Base-by-base conservation (phyloP, 129 eudicot species). In the Arctium minus region DNA sequence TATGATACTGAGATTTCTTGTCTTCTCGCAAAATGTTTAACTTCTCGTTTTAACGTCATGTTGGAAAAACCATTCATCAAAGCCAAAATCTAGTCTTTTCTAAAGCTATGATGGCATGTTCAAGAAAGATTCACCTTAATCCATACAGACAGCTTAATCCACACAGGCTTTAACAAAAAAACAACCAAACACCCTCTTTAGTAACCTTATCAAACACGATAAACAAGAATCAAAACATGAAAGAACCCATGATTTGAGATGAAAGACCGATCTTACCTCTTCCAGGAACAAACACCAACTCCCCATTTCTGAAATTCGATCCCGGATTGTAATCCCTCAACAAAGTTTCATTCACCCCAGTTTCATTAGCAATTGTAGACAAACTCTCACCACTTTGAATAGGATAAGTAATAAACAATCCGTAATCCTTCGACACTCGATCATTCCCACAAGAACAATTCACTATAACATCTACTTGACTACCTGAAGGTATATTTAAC, bases 361-460 rank as follows among this genome's bases (percentile, higher is more conserved):
- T 53, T 13, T 79, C 86, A 85, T 39, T 69, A 33, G 94, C 92
- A 42, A 94, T 67, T 4, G 88, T 79, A 39, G 90, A 80, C 86
- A 92, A 79, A 85, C 40, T 92, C 85, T 94, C 89, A 33, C 92
- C 93, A 30, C 73, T 74, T 18, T 85, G 78, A 71, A 94, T 82
- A 8, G 95, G 97, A 82, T 92, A 94, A 8, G 94, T 90, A 6
- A 89, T 71, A 38, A 92, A 92, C 86, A 94, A 79, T 69, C 97
- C 97, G 72, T 94, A 94, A 81, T 82, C 91, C 75, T 82, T 86
- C 1, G 93, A 87, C 15, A 90, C 96, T 32, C 37, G 56, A 17
- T 88, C 40, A 85, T 88, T 60, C 74, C 96, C 97, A 83, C 98
- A 94, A 18, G 93, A 86, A 72, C 98, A 94, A 12, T 88, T 88